Evolutionary conservation across 495 filamentous ascomycete genomes (phyloP).

Genomic region (Amniculicola lignicola): DNA sequence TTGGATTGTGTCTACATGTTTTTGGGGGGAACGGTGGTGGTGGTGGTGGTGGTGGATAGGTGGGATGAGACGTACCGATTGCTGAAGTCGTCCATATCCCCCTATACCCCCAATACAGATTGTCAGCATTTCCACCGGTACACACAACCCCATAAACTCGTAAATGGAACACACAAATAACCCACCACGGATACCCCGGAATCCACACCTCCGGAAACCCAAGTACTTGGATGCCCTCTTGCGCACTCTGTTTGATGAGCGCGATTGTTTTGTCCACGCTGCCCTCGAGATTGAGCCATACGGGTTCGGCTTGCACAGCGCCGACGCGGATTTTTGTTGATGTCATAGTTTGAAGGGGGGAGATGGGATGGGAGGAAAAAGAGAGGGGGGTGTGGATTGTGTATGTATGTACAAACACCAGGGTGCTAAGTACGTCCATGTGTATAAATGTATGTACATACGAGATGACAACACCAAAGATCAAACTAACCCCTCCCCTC

Average conservation of each 20-base stretch:
- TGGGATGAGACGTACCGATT: conserved; percentile 2
- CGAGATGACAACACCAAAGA: no score
- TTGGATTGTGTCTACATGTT: no score
- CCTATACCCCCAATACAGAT: background rate
- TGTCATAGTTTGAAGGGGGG: no score
- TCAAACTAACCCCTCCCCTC: no score
- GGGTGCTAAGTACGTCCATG: no score
- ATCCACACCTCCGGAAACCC: conserved; percentile 46
- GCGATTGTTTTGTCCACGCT: conserved; percentile 37
- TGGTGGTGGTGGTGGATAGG: no score
- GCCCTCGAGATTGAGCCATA: conserved; percentile 38
- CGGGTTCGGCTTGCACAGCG: conserved; percentile 17
- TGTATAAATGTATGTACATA: no score
- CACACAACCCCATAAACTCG: background rate
- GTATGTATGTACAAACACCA: no score
- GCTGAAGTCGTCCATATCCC: conserved; percentile 31
- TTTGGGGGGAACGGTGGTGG: conserved; percentile 2
- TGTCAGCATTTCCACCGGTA: conserved; percentile 21
- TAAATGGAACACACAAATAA: background rate
- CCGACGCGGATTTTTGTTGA: conserved; percentile 17
- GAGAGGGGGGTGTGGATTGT: no score
- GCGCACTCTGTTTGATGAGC: conserved; percentile 38
- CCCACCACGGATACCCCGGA: conserved; percentile 43
- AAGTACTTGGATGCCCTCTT: conserved; percentile 36
- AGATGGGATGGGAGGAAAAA: no score